A percentile compares a stretch with the other conserved stretches of the same genome.
Evolutionary conservation across 768 basidiomycete species (phyloP).

Genomic region (Sporobolomyces phaffii): DNA sequence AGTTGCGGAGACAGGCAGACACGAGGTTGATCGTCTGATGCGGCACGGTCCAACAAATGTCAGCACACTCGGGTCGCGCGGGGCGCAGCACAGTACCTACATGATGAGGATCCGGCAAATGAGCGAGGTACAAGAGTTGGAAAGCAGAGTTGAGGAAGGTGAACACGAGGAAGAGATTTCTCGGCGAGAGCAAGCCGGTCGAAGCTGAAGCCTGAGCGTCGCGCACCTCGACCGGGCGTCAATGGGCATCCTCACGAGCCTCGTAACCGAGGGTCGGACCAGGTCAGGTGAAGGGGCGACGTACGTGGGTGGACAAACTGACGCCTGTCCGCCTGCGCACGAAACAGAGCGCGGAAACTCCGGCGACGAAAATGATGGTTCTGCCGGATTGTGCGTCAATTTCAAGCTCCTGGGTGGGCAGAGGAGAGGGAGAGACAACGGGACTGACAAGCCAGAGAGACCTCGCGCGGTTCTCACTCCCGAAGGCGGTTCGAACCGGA

Average conservation of each 20-base stretch:
- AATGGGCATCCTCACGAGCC: too few relatives aligned
- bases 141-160: background rate
- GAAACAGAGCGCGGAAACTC: conserved; percentile 4
- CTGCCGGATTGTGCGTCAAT: background rate
- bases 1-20: background rate
- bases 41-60: too few relatives aligned
- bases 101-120: background rate
- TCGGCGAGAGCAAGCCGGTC: background rate
- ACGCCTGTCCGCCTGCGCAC: background rate
- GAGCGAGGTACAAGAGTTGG: background rate
- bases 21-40: background rate
- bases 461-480: background rate
- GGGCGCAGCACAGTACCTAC: too few relatives aligned
- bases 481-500: background rate
- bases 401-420: too few relatives aligned
- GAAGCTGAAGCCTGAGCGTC: background rate
- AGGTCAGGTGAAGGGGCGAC: too few relatives aligned
- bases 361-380: background rate
- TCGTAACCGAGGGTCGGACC: too few relatives aligned
- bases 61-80: too few relatives aligned
- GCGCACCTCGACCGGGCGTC: too few relatives aligned
- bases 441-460: background rate
- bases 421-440: too few relatives aligned
- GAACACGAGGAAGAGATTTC: background rate
- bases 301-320: background rate